Base-by-base conservation (phyloP, 306 rosid species). In the Vigna mungo region DNA sequence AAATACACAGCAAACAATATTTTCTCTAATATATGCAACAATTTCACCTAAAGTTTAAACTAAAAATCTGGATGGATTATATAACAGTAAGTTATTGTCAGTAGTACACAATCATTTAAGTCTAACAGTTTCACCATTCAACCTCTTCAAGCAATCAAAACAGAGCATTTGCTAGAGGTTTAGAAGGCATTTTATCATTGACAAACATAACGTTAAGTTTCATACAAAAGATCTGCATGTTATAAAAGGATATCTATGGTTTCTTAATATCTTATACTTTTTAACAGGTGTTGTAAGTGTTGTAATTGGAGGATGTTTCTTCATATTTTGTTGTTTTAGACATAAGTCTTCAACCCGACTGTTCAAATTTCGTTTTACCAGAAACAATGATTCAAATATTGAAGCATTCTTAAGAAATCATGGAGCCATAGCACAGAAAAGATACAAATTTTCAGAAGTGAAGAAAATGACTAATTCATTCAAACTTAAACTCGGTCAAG, bases 371-470 rank as follows among this genome's bases (percentile, higher is more conserved):
- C 2, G 64, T 20, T 37, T n/a, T 9, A 51, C 5, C 1, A 68
- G 6, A 12, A 62, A 44, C 7, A 9, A 1, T 13, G 17, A 53
- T 2, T 14, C 18, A 23, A 17, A 20, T 43, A 21, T 70, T 37
- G 25, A 71, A 54, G 72, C 79, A 1, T 86, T 82, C 74, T 68
- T 88, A 16, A 77, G 7, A 77, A 66, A 23, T 25, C 47, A 77
- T 25, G 81, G 36, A 52, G 74, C 18, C 17, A 2, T 66, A 4
- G 4, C 76, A n/a, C 30, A 48, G 1, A 78, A 78, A 59, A 71
- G 88, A 80, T 80, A 78, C 16, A 86, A n/a, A 25, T 88, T 55
- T 34, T 78, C 75, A 0, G 88, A 52, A 7, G 58, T 52, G 0
- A 8, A 52, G 25, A 52, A 8, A 52, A 52, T 52, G 58, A 52